Evolutionary conservation across 495 filamentous ascomycete genomes (phyloP), one percentile per base, ranked within the genome.

Genomic region (Penicillium riverlandense): DNA sequence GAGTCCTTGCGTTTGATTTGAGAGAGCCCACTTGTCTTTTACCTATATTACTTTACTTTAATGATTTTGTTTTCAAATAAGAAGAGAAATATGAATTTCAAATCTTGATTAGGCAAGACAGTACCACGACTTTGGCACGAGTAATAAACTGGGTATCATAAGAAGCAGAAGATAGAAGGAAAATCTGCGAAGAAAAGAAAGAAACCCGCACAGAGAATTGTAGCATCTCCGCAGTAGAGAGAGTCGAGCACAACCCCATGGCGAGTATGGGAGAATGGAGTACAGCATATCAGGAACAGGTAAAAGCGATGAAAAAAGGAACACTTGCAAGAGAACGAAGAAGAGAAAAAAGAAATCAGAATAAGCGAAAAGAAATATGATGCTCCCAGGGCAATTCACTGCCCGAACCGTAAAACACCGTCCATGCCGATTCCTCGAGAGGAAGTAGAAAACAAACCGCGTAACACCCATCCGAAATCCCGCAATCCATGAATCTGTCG

Each of bases 111-210:
- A 13, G 35, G 30, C 37, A 30, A 37, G 44, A 33, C 35, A 22
- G 38, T 35, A 36, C 40, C 41, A 40, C 27, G 40, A 38, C 39
- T 15, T 16, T 6, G 39, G 35, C 37, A 38, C 9, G 7, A 34
- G 32, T 34, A 34, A 34, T 10, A 55, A 58, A 48, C 44, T 59
- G 65, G 65, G 65, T 68, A 68, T 68, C 62, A 66, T 65, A 55
- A 57, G 50, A 54, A 54, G 32, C 32, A 34, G 43, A 28, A 41
- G 29, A 40, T 27, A 35, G 37, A 40, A 31, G 29, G 12, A 38
- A 35, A 43, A 37, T 36, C 15, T 31, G 5, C 30, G 11, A 8
- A 48, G 41, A 34, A 50, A 50, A 41, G 41, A 38, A 13, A 29
- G 37, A 12, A 29, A 35, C 29, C 37, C 22, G 22, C 22, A 22